These are phyloP conservation scores for Ceriops zippeliana DNA, from an alignment of 345 rosid species.

Conservation along the genomic window DNA sequence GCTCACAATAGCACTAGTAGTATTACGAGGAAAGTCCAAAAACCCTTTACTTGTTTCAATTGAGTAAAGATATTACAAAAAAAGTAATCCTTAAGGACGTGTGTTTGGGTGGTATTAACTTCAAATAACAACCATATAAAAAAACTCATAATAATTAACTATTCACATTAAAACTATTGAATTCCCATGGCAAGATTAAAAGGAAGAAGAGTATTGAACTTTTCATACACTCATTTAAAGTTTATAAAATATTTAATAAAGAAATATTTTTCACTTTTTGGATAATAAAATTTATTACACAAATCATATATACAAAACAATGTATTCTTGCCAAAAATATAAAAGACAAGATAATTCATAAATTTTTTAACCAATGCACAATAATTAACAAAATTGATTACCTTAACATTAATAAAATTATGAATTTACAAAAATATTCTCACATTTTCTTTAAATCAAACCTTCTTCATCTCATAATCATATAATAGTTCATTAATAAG, in stretches of 20 bases:
- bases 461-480: too few species aligned
- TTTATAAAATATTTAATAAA: too few species aligned
- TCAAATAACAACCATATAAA: not conserved
- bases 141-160: conserved; percentile 6
- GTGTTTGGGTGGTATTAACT: not conserved
- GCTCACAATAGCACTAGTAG: too few species aligned
- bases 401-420: too few species aligned
- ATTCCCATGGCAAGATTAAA: not conserved
- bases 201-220: not conserved
- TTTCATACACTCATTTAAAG: not conserved
- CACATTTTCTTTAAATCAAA: too few species aligned
- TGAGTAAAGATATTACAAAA: not conserved
- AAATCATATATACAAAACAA: not conserved
- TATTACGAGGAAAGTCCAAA: too few species aligned
- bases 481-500: too few species aligned
- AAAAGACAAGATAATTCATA: not conserved
- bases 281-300: not conserved
- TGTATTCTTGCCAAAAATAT: not conserved
- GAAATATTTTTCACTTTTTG: not conserved
- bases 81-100: not conserved
- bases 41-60: too few species aligned
- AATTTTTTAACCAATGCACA: not conserved
- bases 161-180: not conserved
- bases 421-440: too few species aligned
- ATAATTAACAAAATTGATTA: too few species aligned